A percentile compares a stretch with the other conserved stretches of the same genome.
These are phyloP conservation scores for Saksenaea oblongispora DNA, from an alignment of 371 early-diverging fungal species.

Conservation along the genomic window DNA sequence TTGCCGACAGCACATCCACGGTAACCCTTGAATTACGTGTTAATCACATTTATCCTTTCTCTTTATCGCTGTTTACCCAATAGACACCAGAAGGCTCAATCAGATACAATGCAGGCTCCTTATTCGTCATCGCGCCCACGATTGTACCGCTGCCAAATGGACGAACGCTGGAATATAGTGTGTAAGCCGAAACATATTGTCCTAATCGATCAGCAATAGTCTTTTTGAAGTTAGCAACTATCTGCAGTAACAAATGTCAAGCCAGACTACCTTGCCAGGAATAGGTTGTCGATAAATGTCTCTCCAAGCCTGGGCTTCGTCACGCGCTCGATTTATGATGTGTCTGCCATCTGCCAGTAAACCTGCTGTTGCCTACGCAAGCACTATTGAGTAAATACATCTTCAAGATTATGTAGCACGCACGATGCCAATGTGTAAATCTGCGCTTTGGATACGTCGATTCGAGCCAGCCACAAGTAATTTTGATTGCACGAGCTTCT, in stretches of 20 bases:
- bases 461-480: constrained; percentile 92
- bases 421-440: constrained; percentile 93
- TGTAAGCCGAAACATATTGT: constrained; percentile 93
- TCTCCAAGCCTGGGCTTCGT: constrained; percentile 90
- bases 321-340: constrained; percentile 86
- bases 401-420: constrained; percentile 15
- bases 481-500: constrained; percentile 94
- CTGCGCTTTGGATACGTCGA: constrained; percentile 90
- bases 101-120: constrained; percentile 88
- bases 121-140: constrained; percentile 73
- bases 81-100: constrained; percentile 97
- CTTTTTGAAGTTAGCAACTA: constrained; percentile 30
- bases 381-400: background rate
- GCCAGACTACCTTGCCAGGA: constrained; percentile 72
- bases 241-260: background rate
- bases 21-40: constrained; percentile 70
- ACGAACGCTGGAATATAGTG: constrained; percentile 95
- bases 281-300: constrained; percentile 83
- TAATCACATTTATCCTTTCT: background rate
- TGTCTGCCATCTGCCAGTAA: constrained; percentile 95
- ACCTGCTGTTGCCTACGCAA: constrained; percentile 84
- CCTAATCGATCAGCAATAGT: constrained; percentile 93
- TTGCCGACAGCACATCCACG: constrained; percentile 95
- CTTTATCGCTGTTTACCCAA: constrained; percentile 62
- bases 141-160: constrained; percentile 94